phyloP scores from a whole-genome alignment of 2,329 filamentous ascomycete species.

The Phaeoacremonium minimum region DNA sequence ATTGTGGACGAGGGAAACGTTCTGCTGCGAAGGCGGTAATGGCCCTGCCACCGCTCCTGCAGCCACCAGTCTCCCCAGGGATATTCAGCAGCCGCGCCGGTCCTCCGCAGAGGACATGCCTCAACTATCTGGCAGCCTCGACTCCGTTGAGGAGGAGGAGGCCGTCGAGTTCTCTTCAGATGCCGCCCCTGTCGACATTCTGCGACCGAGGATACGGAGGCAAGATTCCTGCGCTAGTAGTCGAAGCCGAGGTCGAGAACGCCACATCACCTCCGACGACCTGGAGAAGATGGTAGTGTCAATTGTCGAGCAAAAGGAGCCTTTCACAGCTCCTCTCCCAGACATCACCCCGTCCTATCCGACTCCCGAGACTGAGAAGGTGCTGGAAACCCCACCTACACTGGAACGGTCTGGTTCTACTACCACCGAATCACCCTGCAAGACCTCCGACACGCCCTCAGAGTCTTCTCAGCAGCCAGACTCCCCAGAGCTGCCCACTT shows the following conservation, averaged over 20 bases:
- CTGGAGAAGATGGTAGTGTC: conserved; percentile 91
- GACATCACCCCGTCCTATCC: conserved; percentile 27
- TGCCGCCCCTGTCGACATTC: conserved; percentile 52
- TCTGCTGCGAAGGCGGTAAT: conserved; percentile 71
- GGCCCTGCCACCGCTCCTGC: conserved; percentile 37
- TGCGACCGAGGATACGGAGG: conserved; percentile 63
- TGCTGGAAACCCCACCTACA: conserved; percentile 18
- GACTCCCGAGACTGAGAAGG: conserved; percentile 42
- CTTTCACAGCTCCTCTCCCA: conserved; percentile 52
- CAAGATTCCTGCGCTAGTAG: conserved; percentile 68
- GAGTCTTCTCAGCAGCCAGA: conserved; percentile 27
- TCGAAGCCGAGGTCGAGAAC: conserved; percentile 70
- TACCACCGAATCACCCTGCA: conserved; percentile 45
- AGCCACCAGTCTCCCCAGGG: conserved; percentile 40
- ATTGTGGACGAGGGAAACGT: conserved; percentile 89
- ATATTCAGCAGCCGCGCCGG: conserved; percentile 31
- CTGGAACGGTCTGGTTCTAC: conserved; percentile 38
- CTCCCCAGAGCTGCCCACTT: conserved; percentile 46
- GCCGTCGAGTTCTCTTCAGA: conserved; percentile 52
- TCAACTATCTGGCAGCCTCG: conserved; percentile 72
- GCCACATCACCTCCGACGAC: conserved; percentile 88
- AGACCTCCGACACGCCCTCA: conserved; percentile 57
- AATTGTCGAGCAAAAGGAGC: conserved; percentile 84
- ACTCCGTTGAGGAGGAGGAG: conserved; percentile 69
- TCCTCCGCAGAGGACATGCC: conserved; percentile 53